These are phyloP conservation scores for Rutstroemia sp. DNA, from an alignment of 2,329 filamentous ascomycete species.

Conservation along the genomic window DNA sequence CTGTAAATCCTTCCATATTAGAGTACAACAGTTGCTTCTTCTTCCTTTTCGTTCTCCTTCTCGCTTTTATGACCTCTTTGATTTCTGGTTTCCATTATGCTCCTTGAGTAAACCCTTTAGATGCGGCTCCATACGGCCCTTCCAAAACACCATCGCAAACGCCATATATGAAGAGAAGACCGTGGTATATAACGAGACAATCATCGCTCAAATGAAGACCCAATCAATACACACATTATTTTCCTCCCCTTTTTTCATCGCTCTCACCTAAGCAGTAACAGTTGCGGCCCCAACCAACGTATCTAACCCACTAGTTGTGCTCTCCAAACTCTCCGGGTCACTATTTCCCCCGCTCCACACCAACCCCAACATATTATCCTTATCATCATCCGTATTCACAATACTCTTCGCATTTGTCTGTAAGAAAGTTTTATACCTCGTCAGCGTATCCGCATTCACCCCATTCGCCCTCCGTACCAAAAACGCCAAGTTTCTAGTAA, in stretches of 20 bases:
- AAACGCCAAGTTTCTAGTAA: constrained; percentile 55
- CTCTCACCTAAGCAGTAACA: background rate
- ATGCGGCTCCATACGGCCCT: too few species aligned
- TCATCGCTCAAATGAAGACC: background rate
- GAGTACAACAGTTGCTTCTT: too few species aligned
- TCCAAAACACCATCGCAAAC: too few species aligned
- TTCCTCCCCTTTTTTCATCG: background rate
- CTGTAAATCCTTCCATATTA: too few species aligned
- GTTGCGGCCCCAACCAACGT: constrained; percentile 2
- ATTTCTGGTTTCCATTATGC: too few species aligned
- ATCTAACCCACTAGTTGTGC: constrained; percentile 6
- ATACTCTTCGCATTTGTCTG: constrained; percentile 3
- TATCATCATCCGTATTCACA: background rate
- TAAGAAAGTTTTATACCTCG: background rate
- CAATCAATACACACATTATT: background rate
- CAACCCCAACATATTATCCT: background rate
- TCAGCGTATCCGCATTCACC: background rate
- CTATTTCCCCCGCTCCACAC: constrained; percentile 1
- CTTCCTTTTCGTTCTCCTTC: too few species aligned
- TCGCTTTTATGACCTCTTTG: too few species aligned
- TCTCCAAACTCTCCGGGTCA: background rate
- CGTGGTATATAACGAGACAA: too few species aligned
- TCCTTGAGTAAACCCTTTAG: too few species aligned
- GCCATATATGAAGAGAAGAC: too few species aligned
- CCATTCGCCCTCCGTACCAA: constrained; percentile 36